Conservation (phyloP, 2,329 filamentous ascomycete species). For the Coccinonectria pachysandricola region DNA sequence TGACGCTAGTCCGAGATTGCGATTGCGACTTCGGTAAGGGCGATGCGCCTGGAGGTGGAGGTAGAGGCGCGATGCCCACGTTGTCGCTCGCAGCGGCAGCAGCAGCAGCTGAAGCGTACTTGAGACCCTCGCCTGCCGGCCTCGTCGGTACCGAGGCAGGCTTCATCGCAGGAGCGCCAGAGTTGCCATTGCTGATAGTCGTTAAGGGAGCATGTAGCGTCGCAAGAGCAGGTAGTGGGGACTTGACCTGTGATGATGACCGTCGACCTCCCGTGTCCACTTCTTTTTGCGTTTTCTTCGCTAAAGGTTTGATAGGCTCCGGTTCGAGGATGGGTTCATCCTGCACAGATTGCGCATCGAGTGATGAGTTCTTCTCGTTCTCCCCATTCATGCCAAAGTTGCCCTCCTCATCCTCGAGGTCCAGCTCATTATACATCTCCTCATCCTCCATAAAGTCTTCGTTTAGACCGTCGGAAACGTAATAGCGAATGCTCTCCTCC, state of each 20-base stretch:
- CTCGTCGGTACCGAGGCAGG: constrained; percentile 78
- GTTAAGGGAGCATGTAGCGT: constrained; percentile 70
- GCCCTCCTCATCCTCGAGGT: constrained; percentile 86
- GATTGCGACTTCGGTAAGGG: constrained; percentile 37
- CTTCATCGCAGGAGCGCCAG: constrained; percentile 66
- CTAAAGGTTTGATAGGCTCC: constrained; percentile 35
- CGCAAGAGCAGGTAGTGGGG: constrained; percentile 82
- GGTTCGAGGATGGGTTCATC: constrained; percentile 60
- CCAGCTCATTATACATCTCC: constrained; percentile 86
- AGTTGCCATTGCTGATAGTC: constrained; percentile 46
- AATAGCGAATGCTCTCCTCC: constrained; percentile 89
- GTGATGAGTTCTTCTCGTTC: constrained; percentile 82
- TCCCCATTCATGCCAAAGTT: constrained; percentile 72
- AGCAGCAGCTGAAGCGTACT: constrained; percentile 93
- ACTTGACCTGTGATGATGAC: constrained; percentile 86
- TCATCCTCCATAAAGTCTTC: constrained; percentile 92
- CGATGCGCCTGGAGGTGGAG: constrained; percentile 66
- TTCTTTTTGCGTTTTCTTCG: constrained; percentile 52
- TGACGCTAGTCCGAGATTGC: constrained; percentile 44
- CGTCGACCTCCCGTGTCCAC: constrained; percentile 44
- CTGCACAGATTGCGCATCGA: constrained; percentile 86
- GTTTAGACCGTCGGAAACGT: constrained; percentile 81
- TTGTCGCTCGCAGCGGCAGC: constrained; percentile 85
- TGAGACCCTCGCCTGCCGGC: constrained; percentile 79
- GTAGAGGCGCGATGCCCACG: constrained; percentile 86